phyloP scores from a whole-genome alignment of 805 yeast species.

The Candida ovalis region DNA sequence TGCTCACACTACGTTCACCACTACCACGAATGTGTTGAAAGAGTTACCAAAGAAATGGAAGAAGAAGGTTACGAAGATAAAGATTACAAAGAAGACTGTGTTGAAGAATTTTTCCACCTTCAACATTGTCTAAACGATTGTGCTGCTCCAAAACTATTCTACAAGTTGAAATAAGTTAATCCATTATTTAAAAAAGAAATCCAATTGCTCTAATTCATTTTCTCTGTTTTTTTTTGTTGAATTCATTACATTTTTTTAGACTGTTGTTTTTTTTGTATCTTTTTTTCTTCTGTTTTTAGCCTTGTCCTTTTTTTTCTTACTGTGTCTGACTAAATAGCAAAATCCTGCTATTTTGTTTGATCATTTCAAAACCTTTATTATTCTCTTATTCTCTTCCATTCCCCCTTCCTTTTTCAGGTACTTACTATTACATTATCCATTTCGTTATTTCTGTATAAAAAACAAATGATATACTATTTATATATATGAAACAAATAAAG shows the following conservation, averaged over 20 bases:
- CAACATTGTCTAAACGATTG: constrained; percentile 91
- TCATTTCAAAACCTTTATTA: background rate
- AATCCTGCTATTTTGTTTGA: background rate
- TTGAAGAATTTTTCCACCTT: constrained; percentile 96
- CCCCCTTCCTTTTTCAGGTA: background rate
- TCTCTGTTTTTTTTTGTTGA: background rate
- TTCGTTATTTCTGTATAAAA: constrained; percentile 2
- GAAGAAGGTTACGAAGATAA: constrained; percentile 78
- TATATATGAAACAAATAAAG: background rate
- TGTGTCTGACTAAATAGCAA: background rate
- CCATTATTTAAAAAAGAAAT: background rate
- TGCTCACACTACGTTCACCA: constrained; percentile 81
- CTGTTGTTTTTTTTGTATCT: background rate
- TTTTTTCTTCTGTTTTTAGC: background rate
- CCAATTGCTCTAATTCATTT: background rate
- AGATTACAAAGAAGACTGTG: constrained; percentile 92
- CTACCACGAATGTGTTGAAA: constrained; percentile 90
- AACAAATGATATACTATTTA: constrained; percentile 1
- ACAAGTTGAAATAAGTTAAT: constrained; percentile 65
- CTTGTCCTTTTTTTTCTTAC: background rate
- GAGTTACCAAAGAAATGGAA: constrained; percentile 85
- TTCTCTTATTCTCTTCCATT: background rate
- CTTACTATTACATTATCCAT: background rate
- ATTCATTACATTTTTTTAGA: background rate
- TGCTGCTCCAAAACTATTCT: constrained; percentile 85